Base-by-base conservation (phyloP, 352 stramenopile genomes). In the Pythium scleroteichum region DNA sequence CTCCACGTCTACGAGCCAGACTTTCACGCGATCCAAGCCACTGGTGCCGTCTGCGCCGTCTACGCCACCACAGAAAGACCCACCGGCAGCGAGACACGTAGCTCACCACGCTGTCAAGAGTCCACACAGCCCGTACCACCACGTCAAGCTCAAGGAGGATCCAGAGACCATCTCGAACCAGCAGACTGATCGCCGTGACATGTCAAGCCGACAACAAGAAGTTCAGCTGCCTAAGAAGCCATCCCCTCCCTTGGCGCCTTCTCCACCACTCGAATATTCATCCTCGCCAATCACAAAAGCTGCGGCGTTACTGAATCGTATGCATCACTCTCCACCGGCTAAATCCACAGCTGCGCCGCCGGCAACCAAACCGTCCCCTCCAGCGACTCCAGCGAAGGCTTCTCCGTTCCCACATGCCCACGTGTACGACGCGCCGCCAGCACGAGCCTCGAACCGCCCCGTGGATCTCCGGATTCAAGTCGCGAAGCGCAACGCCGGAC, bases 381-480 rank as follows among this genome's bases (percentile, higher is more conserved):
- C 55, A 12, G 49, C 19, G 1, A 45, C 46, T 4, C 44, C 55
- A 23, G 44, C 38, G 9, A 10, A 44, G 14, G 24, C 45, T 16
- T 39, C 41, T 14, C 46, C 56, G 4, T 51, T 63, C 24, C 26
- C 29, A 13, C 53, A 59, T 5, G 20, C 23, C 24, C 40, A 59
- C 29, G 24, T 33, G 14, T 33, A 42, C 13, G 29, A 59, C 3
- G 12, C 40, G 14, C 33, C 51, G 22, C 50, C 50, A 13, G 41
- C 35, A 44, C 32, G 39, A 40, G 27, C 14, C 0, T 33, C 13
- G 13, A 44, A 59, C n/a, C 57, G 26, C 14, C 46, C 20, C 68
- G 86, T 68, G 64, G 49, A 89, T 56, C 64, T 93, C 42, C 80
- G 84, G 22, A 88, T 93, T 38, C 80, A 86, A 68, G 73, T 91